Percentiles rank a stretch among this genome's conserved stretches.
phyloP scores from a whole-genome alignment of 495 filamentous ascomycete genomes.

The Niebla homalea region DNA sequence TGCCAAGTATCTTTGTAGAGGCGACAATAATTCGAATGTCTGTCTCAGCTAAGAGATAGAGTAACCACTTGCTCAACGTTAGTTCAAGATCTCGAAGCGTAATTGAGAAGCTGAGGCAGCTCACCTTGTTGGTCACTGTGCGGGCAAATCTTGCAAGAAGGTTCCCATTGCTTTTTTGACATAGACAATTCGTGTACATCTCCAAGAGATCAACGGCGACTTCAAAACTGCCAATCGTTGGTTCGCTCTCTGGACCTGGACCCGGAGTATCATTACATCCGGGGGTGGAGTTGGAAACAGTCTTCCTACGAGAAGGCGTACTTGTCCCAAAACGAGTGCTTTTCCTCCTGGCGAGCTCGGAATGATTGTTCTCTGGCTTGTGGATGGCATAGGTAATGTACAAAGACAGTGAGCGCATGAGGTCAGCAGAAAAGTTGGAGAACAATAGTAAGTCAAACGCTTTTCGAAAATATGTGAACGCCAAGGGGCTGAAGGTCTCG shows the following conservation, averaged over 20 bases:
- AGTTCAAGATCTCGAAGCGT: slow-evolving; percentile 14
- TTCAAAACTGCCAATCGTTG: neutral
- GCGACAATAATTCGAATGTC: slow-evolving; percentile 71
- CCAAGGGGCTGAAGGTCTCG: slow-evolving; percentile 56
- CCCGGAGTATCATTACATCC: neutral
- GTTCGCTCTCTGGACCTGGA: neutral
- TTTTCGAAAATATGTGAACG: slow-evolving; percentile 58
- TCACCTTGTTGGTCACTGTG: slow-evolving; percentile 90
- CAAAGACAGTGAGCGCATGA: slow-evolving; percentile 73
- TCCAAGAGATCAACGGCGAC: slow-evolving; percentile 64
- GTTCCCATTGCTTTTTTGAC: slow-evolving; percentile 46
- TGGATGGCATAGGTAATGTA: slow-evolving; percentile 91
- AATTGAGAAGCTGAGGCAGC: neutral
- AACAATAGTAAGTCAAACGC: slow-evolving; percentile 68
- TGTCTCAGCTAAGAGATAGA: slow-evolving; percentile 82
- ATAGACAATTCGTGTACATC: slow-evolving; percentile 75
- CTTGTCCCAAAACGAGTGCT: slow-evolving; percentile 30
- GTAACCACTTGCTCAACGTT: slow-evolving; percentile 58
- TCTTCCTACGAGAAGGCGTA: slow-evolving; percentile 19
- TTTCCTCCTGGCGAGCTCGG: slow-evolving; percentile 27
- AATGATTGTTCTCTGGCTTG: slow-evolving; percentile 23
- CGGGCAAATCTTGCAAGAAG: slow-evolving; percentile 80
- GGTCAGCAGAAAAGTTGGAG: slow-evolving; percentile 65
- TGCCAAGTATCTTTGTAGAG: slow-evolving; percentile 72
- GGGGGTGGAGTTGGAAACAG: slow-evolving; percentile 18